Percentiles rank a stretch among this genome's conserved stretches.
Conservation (phyloP, 208 protist genomes). For the Leishmania arabica region DNA sequence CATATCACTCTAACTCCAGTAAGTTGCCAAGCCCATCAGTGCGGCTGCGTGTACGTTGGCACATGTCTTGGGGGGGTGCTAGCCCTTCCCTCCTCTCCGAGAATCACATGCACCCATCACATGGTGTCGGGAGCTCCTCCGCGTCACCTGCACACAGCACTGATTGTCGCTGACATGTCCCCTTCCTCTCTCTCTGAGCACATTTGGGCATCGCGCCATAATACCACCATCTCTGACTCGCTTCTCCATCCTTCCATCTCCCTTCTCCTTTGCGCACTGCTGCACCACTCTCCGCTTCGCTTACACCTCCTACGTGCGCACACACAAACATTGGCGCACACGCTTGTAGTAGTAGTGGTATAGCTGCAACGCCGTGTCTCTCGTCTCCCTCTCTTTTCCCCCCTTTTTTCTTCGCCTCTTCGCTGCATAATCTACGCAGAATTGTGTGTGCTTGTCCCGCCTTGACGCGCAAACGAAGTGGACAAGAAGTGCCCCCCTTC, state of each 20-base stretch:
- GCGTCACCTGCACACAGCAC: neutral
- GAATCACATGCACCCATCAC: neutral
- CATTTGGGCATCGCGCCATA: neutral
- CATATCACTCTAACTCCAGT: neutral
- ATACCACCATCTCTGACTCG: neutral
- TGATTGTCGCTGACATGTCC: neutral
- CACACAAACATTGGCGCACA: neutral
- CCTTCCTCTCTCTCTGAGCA: neutral
- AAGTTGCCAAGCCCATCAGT: neutral
- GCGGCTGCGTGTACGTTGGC: neutral
- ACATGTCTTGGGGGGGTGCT: neutral
- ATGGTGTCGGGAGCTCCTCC: neutral
- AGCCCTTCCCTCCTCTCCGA: neutral
- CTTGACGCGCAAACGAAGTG: neutral
- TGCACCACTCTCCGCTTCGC: neutral
- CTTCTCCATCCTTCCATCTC: neutral
- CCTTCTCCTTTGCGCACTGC: neutral
- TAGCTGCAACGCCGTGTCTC: neutral
- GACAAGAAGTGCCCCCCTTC: neutral
- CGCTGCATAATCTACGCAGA: neutral
- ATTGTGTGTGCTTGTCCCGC: neutral
- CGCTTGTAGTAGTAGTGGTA: neutral
- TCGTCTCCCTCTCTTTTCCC: neutral
- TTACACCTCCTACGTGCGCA: neutral
- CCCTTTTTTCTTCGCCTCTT: neutral